Base-by-base conservation (phyloP, 768 basidiomycete genomes). In the Ramaria rubella region DNA sequence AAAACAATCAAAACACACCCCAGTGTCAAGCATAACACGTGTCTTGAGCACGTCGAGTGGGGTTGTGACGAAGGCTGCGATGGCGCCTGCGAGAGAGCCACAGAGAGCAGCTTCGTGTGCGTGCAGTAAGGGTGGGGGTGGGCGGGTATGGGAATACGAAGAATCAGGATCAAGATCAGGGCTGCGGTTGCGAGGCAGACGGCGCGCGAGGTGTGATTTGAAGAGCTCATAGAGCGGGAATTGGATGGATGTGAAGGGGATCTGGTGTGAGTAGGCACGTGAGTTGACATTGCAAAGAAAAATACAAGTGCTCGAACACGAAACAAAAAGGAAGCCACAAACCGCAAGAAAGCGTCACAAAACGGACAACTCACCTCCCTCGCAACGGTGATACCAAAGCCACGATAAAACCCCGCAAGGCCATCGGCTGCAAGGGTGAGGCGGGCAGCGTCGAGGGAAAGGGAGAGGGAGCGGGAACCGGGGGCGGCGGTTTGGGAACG, bases 41-140 rank as follows among this genome's bases (percentile, higher is more conserved):
- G 96, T 99, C 69, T 99, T 99, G 31, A 96, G 78, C 2, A 98
- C 96, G 65, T 99, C 96, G 29, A 99, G 75, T 1, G 96, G 96
- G 0, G 96, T 98, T 1, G 96, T 98, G 33, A 87, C 61, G 0
- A 86, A 90, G 1, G 94, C 95, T 5, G 94, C 94, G 26, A 90
- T 73, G 0, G 88, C 95, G 7, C 96, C 96, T 0, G 96, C 89
- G 45, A 95, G 74, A 65, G 87, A 90, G 2, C 95, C 96, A 63
- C 95, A 98, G 3, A 86, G 60, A 0, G 94, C 94, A 50, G 91
- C 87, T 70, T 90, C 86, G 59, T 85, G 79, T 2, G 83, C 81
- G 60, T 80, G 81, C 7, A 90, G 70, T 43, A 77, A n/a, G n/a
- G n/a, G n/a, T n/a, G n/a, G n/a, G n/a, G n/a, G n/a, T n/a, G n/a